phyloP scores from a whole-genome alignment of 2,329 filamentous ascomycete species.

The Paraphoma chrysanthemicola region DNA sequence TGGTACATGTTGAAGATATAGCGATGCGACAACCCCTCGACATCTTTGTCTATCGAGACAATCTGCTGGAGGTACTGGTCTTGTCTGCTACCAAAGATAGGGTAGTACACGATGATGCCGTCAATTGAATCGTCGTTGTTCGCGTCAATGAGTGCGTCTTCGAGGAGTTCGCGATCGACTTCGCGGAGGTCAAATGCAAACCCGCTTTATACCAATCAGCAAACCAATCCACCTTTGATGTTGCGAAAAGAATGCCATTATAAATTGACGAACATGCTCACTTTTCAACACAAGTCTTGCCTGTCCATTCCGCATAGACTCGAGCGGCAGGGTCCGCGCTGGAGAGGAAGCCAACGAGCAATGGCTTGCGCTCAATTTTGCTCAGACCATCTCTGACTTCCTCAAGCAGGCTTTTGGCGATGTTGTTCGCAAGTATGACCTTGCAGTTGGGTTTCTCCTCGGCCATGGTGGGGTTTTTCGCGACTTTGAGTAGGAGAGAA shows the following conservation, averaged over 20 bases:
- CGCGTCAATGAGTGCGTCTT: constrained; percentile 84
- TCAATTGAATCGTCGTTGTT: constrained; percentile 81
- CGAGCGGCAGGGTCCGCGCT: constrained; percentile 89
- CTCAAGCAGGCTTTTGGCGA: constrained; percentile 79
- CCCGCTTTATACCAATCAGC: constrained; percentile 64
- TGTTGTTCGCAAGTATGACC: constrained; percentile 86
- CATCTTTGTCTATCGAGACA: constrained; percentile 87
- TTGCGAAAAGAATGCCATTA: not conserved
- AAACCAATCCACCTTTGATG: not conserved
- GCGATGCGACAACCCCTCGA: constrained; percentile 91
- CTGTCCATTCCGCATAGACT: constrained; percentile 96
- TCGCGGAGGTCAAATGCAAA: constrained; percentile 87
- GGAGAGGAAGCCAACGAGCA: constrained; percentile 88
- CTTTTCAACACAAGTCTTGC: constrained; percentile 96
- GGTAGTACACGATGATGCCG: constrained; percentile 97
- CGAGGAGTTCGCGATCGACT: constrained; percentile 85
- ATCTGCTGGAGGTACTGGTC: constrained; percentile 97
- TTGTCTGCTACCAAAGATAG: constrained; percentile 89
- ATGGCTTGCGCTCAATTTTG: constrained; percentile 74
- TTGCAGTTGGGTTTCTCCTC: constrained; percentile 71
- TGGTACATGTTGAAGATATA: constrained; percentile 99
- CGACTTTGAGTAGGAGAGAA: constrained; percentile 3
- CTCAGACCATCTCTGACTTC: constrained; percentile 80
- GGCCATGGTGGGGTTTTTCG: constrained; percentile 39
- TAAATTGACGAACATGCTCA: constrained; percentile 59